Evolutionary conservation across 495 filamentous ascomycete species (phyloP).

Genomic region (Penicillium turbatum): DNA sequence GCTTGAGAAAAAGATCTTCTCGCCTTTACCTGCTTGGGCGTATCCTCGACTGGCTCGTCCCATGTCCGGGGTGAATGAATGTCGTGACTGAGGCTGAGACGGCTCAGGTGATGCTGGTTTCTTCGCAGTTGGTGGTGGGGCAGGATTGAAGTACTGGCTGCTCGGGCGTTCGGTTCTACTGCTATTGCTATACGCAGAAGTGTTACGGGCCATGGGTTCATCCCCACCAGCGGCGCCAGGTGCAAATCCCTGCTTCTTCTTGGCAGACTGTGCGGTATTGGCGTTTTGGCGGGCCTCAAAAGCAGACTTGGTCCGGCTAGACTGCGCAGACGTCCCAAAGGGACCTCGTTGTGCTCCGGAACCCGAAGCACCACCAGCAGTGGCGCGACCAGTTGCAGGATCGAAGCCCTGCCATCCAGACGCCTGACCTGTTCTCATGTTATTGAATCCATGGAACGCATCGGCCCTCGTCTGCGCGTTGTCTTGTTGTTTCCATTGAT

Average conservation of each 20-base stretch:
- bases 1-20: constrained; percentile 57
- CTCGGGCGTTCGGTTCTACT: constrained; percentile 36
- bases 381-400: constrained; percentile 34
- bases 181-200: constrained; percentile 46
- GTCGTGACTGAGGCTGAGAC: background rate
- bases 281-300: constrained; percentile 42
- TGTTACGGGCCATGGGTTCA: constrained; percentile 52
- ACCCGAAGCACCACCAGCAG: constrained; percentile 15
- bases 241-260: constrained; percentile 51
- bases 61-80: constrained; percentile 29
- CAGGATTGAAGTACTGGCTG: constrained; percentile 33
- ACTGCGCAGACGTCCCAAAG: constrained; percentile 24
- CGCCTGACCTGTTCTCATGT: constrained; percentile 51
- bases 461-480: constrained; percentile 53
- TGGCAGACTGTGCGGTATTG: constrained; percentile 34
- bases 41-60: constrained; percentile 65
- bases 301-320: constrained; percentile 35
- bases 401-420: constrained; percentile 40
- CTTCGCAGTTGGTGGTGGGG: constrained; percentile 39
- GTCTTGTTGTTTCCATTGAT: constrained; percentile 44
- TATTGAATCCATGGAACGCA: constrained; percentile 63
- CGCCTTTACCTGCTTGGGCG: constrained; percentile 56
- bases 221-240: constrained; percentile 52
- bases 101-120: constrained; percentile 29
- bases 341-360: constrained; percentile 35